Evolutionary conservation across 2,329 filamentous ascomycete genomes (phyloP).

Genomic region (Aotearoamyces nothofagi): DNA sequence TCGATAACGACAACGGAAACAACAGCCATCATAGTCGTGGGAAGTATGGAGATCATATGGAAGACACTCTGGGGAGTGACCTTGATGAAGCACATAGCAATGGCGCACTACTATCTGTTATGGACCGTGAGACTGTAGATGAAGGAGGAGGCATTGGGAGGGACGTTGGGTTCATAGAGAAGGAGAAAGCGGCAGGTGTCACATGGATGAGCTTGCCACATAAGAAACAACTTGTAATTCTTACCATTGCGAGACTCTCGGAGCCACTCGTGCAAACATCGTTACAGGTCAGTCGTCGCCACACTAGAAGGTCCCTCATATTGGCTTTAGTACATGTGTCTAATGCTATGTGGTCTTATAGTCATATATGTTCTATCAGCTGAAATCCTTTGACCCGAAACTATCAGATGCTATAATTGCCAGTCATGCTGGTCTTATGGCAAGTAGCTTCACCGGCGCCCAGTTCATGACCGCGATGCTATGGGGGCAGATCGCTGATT

Average conservation of each 20-base stretch:
- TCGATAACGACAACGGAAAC: too few species aligned
- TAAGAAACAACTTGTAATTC: slow-evolving; percentile 62
- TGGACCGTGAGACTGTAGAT: too few species aligned
- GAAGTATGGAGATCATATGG: too few species aligned
- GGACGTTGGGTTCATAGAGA: too few species aligned
- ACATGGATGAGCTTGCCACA: slow-evolving; percentile 61
- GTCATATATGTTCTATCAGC: slow-evolving; percentile 71
- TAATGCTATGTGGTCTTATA: slow-evolving; percentile 17
- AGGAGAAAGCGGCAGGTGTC: slow-evolving; percentile 22
- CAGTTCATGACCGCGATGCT: slow-evolving; percentile 73
- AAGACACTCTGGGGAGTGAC: too few species aligned
- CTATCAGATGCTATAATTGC: slow-evolving; percentile 51
- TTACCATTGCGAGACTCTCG: slow-evolving; percentile 64
- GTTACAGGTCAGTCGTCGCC: slow-evolving; percentile 25
- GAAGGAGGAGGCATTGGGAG: too few species aligned
- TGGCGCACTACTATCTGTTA: too few species aligned
- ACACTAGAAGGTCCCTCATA: too few species aligned
- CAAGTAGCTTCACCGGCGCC: slow-evolving; percentile 65
- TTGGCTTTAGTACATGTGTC: neutral
- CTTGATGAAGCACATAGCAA: too few species aligned
- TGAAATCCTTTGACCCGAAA: slow-evolving; percentile 54
- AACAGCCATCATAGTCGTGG: too few species aligned
- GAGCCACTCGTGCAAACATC: slow-evolving; percentile 70
- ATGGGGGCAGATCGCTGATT: slow-evolving; percentile 57
- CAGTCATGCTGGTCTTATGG: slow-evolving; percentile 60